These are phyloP conservation scores for Alternaria postmessia DNA, from an alignment of 2,329 filamentous ascomycete species.

Conservation along the genomic window DNA sequence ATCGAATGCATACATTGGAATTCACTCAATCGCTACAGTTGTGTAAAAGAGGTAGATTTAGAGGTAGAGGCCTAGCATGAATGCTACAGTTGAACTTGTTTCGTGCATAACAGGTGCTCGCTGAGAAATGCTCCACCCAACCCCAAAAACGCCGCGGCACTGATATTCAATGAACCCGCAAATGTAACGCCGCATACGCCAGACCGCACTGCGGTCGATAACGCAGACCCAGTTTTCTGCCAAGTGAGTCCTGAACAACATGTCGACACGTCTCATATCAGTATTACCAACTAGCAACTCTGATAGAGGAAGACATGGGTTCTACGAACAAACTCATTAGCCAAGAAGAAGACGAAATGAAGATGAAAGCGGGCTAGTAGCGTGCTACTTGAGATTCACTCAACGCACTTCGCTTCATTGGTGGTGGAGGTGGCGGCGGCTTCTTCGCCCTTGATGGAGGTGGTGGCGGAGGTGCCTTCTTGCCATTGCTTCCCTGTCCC, in stretches of 20 bases:
- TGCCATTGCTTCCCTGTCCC: constrained; percentile 43
- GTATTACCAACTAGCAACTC: constrained; percentile 25
- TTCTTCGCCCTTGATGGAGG: constrained; percentile 72
- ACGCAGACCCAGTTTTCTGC: constrained; percentile 3
- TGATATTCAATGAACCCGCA: neutral
- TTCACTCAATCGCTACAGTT: neutral
- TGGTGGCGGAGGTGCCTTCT: constrained; percentile 64
- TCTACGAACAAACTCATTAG: constrained; percentile 28
- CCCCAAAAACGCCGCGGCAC: constrained; percentile 13
- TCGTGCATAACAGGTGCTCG: neutral
- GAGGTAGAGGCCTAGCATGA: neutral
- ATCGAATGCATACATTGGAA: neutral
- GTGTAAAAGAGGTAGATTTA: neutral
- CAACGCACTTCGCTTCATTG: constrained; percentile 66
- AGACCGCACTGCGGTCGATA: constrained; percentile 35
- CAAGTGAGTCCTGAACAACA: neutral
- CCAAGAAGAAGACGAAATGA: constrained; percentile 9
- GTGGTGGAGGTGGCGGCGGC: constrained; percentile 69
- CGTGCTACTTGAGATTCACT: constrained; percentile 50
- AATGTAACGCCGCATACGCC: constrained; percentile 22
- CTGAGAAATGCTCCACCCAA: neutral
- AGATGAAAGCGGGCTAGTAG: constrained; percentile 35
- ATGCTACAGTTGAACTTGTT: neutral
- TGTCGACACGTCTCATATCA: neutral
- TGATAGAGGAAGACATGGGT: constrained; percentile 21